Evolutionary conservation across 75 land plant species (phyloP).

Genomic region (Selaginella moellendorffii): DNA sequence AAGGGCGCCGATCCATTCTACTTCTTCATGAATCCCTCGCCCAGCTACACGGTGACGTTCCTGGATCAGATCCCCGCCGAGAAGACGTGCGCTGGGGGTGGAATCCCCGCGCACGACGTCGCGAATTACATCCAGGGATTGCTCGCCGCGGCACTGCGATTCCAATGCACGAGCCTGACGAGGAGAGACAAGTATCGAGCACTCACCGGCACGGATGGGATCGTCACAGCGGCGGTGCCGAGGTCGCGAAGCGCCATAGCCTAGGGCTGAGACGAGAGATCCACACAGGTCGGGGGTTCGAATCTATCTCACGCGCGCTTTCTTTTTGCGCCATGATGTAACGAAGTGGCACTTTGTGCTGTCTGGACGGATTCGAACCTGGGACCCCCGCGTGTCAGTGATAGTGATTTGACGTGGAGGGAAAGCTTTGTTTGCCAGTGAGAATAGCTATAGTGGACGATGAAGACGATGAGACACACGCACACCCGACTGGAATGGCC

Average conservation of each 20-base stretch:
- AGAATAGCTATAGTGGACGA: no score
- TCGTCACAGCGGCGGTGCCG: background rate
- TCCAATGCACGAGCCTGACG: conserved; percentile 74
- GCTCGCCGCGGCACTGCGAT: conserved; percentile 64
- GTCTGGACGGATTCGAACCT: background rate
- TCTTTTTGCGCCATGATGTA: background rate
- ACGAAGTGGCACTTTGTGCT: background rate
- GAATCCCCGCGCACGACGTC: conserved; percentile 58
- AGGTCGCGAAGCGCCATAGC: no score
- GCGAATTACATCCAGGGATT: conserved; percentile 77
- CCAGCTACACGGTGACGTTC: conserved; percentile 68
- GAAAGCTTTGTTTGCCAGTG: no score
- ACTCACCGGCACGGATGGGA: conserved; percentile 41
- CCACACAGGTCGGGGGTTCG: background rate
- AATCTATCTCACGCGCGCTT: background rate
- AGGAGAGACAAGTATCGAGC: conserved; percentile 71
- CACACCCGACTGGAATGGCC: background rate
- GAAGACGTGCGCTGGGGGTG: conserved; percentile 58
- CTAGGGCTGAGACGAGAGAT: background rate
- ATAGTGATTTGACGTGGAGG: no score
- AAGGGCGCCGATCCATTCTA: conserved; percentile 79
- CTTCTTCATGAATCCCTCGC: conserved; percentile 87
- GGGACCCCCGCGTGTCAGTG: background rate
- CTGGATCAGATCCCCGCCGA: conserved; percentile 59
- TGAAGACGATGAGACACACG: no score